phyloP scores from a whole-genome alignment of 345 rosid genomes.

The Brassica incana region DNA sequence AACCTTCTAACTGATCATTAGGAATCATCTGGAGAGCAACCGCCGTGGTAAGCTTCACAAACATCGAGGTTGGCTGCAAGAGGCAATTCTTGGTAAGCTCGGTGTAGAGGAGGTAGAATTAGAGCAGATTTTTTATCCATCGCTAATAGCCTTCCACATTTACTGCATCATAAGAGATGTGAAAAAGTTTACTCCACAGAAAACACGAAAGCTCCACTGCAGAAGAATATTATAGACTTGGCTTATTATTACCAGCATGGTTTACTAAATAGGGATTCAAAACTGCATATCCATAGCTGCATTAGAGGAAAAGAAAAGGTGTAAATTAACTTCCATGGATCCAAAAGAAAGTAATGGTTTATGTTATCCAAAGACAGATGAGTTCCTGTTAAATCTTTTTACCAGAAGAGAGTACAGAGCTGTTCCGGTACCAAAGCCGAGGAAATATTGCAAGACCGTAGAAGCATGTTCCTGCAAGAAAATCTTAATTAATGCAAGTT shows the following conservation, averaged over 20 bases:
- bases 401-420: constrained; percentile 75
- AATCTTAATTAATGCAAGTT: constrained; percentile 9
- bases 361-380: constrained; percentile 11
- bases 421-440: constrained; percentile 55
- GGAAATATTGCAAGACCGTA: constrained; percentile 74
- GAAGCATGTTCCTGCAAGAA: constrained; percentile 74
- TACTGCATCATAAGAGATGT: constrained; percentile 46
- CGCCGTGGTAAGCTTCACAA: constrained; percentile 52
- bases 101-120: constrained; percentile 59
- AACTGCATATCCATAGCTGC: constrained; percentile 85
- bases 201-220: background rate
- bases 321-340: constrained; percentile 8
- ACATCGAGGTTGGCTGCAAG: constrained; percentile 29
- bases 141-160: constrained; percentile 69
- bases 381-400: constrained; percentile 17
- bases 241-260: constrained; percentile 57
- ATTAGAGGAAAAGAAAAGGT: constrained; percentile 24
- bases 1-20: constrained; percentile 13
- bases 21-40: constrained; percentile 52
- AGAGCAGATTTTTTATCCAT: constrained; percentile 67
- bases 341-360: constrained; percentile 20
- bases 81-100: constrained; percentile 43
- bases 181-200: constrained; percentile 4
- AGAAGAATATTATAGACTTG: constrained; percentile 14
- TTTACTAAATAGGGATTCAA: constrained; percentile 67